Percentiles rank a stretch among this genome's conserved stretches.
Conservation (phyloP, 768 basidiomycete genomes). For the Pholiota conissans region DNA sequence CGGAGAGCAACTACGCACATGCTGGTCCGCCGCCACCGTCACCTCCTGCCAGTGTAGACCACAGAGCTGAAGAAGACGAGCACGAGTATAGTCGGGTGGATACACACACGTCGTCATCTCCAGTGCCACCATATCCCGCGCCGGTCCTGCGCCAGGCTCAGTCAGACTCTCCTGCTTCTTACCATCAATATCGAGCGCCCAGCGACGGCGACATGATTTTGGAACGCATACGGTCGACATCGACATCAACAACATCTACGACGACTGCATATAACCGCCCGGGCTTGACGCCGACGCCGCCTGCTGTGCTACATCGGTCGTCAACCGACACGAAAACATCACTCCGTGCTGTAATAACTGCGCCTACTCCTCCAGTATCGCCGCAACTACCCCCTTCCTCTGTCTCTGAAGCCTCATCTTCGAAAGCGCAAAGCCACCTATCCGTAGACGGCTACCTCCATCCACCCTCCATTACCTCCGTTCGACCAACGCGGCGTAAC, state of each 20-base stretch:
- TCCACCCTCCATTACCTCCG: constrained; percentile 38
- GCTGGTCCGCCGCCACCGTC: constrained; percentile 60
- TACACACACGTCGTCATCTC: constrained; percentile 17
- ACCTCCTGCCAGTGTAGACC: constrained; percentile 34
- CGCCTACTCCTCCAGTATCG: constrained; percentile 10
- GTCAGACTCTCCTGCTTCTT: not conserved
- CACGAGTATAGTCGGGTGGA: not conserved
- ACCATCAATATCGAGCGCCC: not conserved
- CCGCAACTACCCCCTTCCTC: constrained; percentile 18
- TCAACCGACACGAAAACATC: constrained; percentile 52
- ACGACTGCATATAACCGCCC: not conserved
- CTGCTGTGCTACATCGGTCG: constrained; percentile 35
- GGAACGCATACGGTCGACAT: not conserved
- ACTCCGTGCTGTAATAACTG: constrained; percentile 25
- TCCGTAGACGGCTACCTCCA: constrained; percentile 51
- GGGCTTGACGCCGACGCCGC: constrained; percentile 10
- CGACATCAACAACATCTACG: constrained; percentile 2
- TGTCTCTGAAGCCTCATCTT: constrained; percentile 16
- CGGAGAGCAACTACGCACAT: constrained; percentile 14
- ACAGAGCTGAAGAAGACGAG: constrained; percentile 19
- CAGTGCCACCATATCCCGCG: constrained; percentile 5
- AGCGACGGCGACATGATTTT: not conserved
- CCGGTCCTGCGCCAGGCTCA: not conserved
- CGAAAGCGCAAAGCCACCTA: constrained; percentile 20
- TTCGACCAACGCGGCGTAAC: constrained; percentile 59